These are phyloP conservation scores for Fonsecaea erecta DNA, from an alignment of 2,329 filamentous ascomycete genomes.

Conservation along the genomic window DNA sequence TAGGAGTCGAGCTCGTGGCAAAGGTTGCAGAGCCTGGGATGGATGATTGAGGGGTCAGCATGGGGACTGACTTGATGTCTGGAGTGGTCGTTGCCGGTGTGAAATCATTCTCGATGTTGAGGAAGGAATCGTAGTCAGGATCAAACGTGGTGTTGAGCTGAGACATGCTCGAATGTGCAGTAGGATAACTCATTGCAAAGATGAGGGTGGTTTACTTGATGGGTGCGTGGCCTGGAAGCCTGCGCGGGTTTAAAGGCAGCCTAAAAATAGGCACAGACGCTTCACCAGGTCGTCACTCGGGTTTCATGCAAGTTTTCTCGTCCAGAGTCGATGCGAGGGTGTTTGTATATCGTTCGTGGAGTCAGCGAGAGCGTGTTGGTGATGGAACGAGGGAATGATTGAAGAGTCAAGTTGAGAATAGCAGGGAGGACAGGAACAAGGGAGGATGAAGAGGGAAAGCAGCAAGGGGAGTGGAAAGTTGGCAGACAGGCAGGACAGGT, in stretches of 20 bases:
- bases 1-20: conserved; percentile 53
- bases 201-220: conserved; percentile 16
- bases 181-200: conserved; percentile 19
- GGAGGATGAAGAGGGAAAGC: conserved; percentile 9
- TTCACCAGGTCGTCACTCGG: not conserved
- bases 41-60: conserved; percentile 45
- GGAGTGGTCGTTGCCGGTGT: conserved; percentile 39
- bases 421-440: conserved; percentile 4
- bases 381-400: conserved; percentile 8
- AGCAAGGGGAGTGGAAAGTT: conserved; percentile 16
- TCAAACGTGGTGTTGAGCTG: conserved; percentile 46
- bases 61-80: conserved; percentile 43
- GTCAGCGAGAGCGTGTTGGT: not conserved
- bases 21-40: conserved; percentile 46
- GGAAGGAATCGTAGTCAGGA: conserved; percentile 52
- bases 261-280: conserved; percentile 28
- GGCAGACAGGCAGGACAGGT: conserved; percentile 1
- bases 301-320: not conserved
- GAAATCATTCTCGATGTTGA: conserved; percentile 53
- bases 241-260: conserved; percentile 22
- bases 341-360: not conserved
- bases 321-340: not conserved
- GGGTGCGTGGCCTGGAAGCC: conserved; percentile 27
- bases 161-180: conserved; percentile 31
- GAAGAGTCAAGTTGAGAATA: conserved; percentile 8